Base-by-base conservation (phyloP, 2,329 filamentous ascomycete species). In the Cryphonectria carpinicola region DNA sequence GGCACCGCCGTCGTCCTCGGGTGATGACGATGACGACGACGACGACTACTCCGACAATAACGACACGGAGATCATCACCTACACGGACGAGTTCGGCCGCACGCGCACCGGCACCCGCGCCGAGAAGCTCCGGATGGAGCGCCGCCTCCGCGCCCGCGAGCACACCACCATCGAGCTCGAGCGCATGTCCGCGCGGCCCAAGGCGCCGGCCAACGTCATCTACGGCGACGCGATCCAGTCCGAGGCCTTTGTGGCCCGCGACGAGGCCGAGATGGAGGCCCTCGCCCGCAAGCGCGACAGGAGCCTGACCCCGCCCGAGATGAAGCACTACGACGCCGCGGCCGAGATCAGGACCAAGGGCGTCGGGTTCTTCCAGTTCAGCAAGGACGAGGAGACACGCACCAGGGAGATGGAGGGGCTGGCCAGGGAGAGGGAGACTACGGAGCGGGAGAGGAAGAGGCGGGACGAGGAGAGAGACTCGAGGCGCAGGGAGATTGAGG, bases 41-140 rank as follows among this genome's bases (percentile, higher is more conserved):
- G 80, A 79, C 2, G 80, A 76, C 4, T 70, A 78, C 74, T 61
- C 78, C 72, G 82, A 80, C 75, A 74, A 76, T 28, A 82, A 83
- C 60, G 81, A 84, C 61, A 84, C 86, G 37, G 91, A 94, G 68
- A 80, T 93, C n/a, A 84, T 98, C 6, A 95, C 98, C 75, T 97
- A 93, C 78, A 87, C 92, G 67, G 96, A 99, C 80, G 96, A 98
- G 77, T 97, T 97, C 78, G 96, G 96, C 2, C 91, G 96, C n/a
- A 87, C 90, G 19, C 86, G 95, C 4, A 89, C 84, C 60, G 93
- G 92, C 25, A 95, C 93, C 0, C 87, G 87, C 64, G 87, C 89
- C 5, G 89, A 96, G 73, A 90, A 88, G 22, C 87, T 89, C 56
- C 86, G 86, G 8, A 86, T 92, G 75, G 87, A 92, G 74, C 87